Base-by-base conservation (phyloP, 2,329 filamentous ascomycete genomes). In the Phaeosphaeria sp. region DNA sequence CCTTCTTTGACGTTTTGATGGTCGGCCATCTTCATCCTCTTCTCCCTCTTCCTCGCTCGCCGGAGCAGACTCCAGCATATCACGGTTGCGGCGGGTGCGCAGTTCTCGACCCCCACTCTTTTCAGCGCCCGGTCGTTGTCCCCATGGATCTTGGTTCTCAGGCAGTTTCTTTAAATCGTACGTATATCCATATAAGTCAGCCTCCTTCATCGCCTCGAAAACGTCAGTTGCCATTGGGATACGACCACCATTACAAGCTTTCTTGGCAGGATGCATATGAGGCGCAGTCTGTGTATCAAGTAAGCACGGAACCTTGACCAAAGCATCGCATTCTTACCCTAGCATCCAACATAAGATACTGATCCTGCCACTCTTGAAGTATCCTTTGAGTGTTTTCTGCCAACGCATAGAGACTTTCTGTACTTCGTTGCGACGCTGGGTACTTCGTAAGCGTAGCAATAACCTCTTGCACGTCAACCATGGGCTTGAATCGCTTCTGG, bases 141-240 rank as follows among this genome's bases (percentile, higher is more conserved):
- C 71, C 56, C 86, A 86, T 0, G 86, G 84, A 65, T 88, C 83
- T 62, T 87, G 86, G 52, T 75, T 77, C n/a, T 82, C 81, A 13
- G 75, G 74, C 45, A 77, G 65, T 56, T 80, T 82, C 64, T 83
- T 83, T 0, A 82, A 73, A 59, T 86, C 84, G 68, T 85, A 85
- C 33, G 79, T 80, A 69, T 87, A 88, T 54, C 84, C 84, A 67
- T 88, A 89, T 0, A 89, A 74, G 56, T 83, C 82, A 1, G 86
- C 82, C 74, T 88, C 86, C 63, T 87, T 87, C 72, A 83, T 83
- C 63, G 86, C 86, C 66, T 87, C 85, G 59, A 81, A 87, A 2
- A 85, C 69, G n/a, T 77, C 73, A 5, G 76, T 74, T 13, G 79
- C 75, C 24, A 81, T 67, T 11, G 84, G 81, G 20, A 78, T 71